Evolutionary conservation across 805 yeast genomes (phyloP), one percentile per base, ranked within the genome.

Genomic region (Pichia exigua): DNA sequence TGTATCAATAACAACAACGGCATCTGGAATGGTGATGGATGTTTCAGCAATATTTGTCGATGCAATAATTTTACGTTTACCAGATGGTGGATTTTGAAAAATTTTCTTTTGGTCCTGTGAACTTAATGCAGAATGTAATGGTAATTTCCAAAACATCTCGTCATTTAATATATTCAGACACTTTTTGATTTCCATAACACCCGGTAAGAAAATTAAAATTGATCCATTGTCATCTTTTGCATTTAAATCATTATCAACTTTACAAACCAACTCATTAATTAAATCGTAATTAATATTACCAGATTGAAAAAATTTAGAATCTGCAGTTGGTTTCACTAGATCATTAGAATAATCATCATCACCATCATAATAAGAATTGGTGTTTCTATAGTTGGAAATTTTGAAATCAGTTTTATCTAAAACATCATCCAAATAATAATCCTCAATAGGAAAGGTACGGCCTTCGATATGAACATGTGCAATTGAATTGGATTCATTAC

Each of bases 21-120:
- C 87, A 67, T 92, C 99, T 17, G 96, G 88, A 50, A 92, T 92
- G 1, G 99, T 92, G 57, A 92, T 90, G 17, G 99, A 92, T 0
- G 99, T 92, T 68, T 92, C 99, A 0, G 99, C 99, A 53, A 92
- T 87, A 63, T 92, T 91, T 0, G 99, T 92, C 1, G 96, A 80
- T 0, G 86, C 92, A 13, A 92, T 90, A 40, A 92, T 77, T 59
- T 92, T 92, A 56, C 97, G 74, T 1, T 62, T 54, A 15, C 82
- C 83, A 0, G 53, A 57, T 0, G 81, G 77, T 3, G 87, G 79
- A 2, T 59, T 58, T 42, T 67, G 71, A 64, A 92, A 92, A 1
- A 91, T 95, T 38, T 75, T 73, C 45, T 83, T 81, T 61, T 92
- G 99, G 38, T 91, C 97, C 15, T 75, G 74, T 0, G 97, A 87